Conservation (phyloP, 2,329 filamentous ascomycete genomes). For the Tetracladium maxilliforme region DNA sequence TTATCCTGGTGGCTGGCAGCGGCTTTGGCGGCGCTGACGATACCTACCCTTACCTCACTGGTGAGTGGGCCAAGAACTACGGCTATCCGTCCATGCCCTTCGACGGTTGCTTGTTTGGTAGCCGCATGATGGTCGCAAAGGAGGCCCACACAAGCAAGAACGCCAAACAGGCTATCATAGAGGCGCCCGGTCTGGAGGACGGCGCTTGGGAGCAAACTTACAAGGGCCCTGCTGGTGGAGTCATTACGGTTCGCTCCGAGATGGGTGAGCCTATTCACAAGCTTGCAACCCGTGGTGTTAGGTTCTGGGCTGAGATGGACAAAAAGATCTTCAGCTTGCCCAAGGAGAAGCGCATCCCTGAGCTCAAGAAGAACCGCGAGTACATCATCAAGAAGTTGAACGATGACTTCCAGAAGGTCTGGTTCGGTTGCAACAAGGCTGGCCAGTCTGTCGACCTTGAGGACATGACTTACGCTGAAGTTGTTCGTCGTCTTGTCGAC, state of each 20-base stretch:
- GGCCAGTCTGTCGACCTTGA: conserved; percentile 77
- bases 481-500: conserved; percentile 75
- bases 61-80: conserved; percentile 73
- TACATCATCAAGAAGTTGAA: conserved; percentile 95
- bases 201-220: conserved; percentile 84
- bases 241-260: conserved; percentile 93
- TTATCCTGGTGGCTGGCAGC: conserved; percentile 79
- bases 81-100: conserved; percentile 90
- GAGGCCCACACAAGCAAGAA: conserved; percentile 78
- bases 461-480: conserved; percentile 90
- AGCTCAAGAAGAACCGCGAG: conserved; percentile 75
- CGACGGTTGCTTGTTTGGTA: conserved; percentile 81
- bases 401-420: conserved; percentile 92
- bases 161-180: conserved; percentile 81
- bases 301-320: conserved; percentile 98
- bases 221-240: conserved; percentile 77
- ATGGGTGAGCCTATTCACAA: conserved; percentile 99
- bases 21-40: conserved; percentile 84
- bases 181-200: conserved; percentile 72
- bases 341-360: conserved; percentile 81
- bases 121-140: conserved; percentile 89
- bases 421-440: conserved; percentile 77
- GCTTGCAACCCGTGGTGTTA: conserved; percentile 86
- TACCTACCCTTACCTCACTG: conserved; percentile 84
- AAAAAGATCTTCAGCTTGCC: conserved; percentile 94